Evolutionary conservation across 768 basidiomycete species (phyloP).

Genomic region (Naganishia randhawae): DNA sequence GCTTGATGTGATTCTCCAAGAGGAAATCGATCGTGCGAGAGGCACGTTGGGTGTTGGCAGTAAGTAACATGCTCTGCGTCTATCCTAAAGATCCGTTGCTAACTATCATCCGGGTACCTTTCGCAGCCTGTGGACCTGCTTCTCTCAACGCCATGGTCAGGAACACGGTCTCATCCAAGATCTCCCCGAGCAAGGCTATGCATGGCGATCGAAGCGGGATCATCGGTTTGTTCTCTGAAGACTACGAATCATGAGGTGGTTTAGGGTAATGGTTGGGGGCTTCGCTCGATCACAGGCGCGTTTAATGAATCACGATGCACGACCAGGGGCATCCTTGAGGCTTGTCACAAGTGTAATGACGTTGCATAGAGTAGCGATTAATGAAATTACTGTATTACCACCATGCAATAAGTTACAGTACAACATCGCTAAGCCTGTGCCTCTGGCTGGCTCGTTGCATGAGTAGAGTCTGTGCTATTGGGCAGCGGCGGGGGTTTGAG

Average conservation of each 20-base stretch:
- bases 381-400: not conserved
- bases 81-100: not conserved
- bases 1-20: slow-evolving; percentile 61
- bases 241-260: slow-evolving; percentile 63
- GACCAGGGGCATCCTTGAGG: too few relatives aligned
- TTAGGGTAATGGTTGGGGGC: too few relatives aligned
- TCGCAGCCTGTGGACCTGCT: slow-evolving; percentile 68
- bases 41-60: slow-evolving; percentile 67
- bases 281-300: too few relatives aligned
- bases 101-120: slow-evolving; percentile 2
- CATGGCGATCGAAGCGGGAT: slow-evolving; percentile 61
- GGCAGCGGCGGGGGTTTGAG: not conserved
- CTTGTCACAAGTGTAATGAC: not conserved
- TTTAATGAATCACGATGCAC: slow-evolving; percentile 4
- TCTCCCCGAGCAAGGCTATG: slow-evolving; percentile 58
- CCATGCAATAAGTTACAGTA: not conserved
- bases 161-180: slow-evolving; percentile 62
- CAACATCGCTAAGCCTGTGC: not conserved
- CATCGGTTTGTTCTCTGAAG: slow-evolving; percentile 64
- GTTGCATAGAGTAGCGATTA: not conserved
- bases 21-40: slow-evolving; percentile 60
- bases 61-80: slow-evolving; percentile 51
- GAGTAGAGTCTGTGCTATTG: not conserved
- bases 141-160: slow-evolving; percentile 68
- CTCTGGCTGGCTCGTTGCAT: not conserved